Evolutionary conservation across 371 early-diverging fungal species (phyloP).

Genomic region (Mucor plumbeus): DNA sequence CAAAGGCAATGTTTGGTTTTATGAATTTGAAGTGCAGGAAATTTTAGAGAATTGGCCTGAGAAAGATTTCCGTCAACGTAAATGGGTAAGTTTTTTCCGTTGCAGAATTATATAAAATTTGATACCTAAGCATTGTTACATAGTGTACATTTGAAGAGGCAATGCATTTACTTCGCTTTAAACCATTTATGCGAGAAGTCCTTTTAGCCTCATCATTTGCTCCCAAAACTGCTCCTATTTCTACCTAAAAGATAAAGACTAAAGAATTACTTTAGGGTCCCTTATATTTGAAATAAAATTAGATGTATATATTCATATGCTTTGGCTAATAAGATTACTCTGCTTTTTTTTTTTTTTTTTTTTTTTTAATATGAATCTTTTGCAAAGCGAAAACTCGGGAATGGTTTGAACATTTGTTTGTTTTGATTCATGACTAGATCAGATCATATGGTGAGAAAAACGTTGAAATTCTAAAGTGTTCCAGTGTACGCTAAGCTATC

Average conservation of each 20-base stretch:
- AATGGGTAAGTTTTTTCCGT: constrained; percentile 52
- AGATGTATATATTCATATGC: constrained; percentile 1
- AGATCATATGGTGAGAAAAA: no score
- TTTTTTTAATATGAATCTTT: no score
- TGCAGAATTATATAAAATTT: neutral
- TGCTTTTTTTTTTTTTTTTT: no score
- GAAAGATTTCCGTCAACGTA: constrained; percentile 52
- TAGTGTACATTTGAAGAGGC: constrained; percentile 68
- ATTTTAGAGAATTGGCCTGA: constrained; percentile 65
- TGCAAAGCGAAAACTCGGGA: no score
- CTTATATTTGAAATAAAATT: neutral
- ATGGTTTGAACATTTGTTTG: no score
- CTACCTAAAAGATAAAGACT: neutral
- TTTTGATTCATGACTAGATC: no score
- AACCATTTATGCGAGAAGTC: constrained; percentile 62
- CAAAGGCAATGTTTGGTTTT: constrained; percentile 59
- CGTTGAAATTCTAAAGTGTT: no score
- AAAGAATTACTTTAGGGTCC: neutral
- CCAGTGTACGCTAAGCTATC: no score
- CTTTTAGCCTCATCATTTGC: constrained; percentile 50
- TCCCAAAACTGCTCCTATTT: constrained; percentile 1
- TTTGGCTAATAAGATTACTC: neutral
- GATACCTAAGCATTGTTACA: neutral
- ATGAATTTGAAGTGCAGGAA: constrained; percentile 58
- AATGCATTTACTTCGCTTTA: constrained; percentile 41